Percentiles rank a stretch among this genome's conserved stretches.
These are phyloP conservation scores for Claviceps arundinis DNA, from an alignment of 2,329 filamentous ascomycete genomes.

Conservation along the genomic window DNA sequence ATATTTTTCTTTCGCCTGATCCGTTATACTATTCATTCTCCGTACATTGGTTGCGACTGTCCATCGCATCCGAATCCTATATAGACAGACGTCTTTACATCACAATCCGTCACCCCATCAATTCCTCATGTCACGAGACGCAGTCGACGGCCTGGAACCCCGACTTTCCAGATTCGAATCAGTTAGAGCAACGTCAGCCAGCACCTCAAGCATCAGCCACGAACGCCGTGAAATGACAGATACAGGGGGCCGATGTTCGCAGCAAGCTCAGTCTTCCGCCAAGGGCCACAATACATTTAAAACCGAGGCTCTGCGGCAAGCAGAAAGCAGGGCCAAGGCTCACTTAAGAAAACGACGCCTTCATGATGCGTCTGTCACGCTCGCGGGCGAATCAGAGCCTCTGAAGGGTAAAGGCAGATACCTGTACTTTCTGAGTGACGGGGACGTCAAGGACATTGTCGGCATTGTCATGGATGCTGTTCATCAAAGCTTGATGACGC, in stretches of 20 bases:
- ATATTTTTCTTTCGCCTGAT: not conserved
- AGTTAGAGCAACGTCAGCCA: not conserved
- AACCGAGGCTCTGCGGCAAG: constrained; percentile 1
- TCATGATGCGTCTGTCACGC: not conserved
- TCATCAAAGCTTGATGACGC: not conserved
- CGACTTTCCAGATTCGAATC: not conserved
- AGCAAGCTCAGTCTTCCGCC: not conserved
- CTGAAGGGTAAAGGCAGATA: not conserved
- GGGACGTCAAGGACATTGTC: constrained; percentile 6
- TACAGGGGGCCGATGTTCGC: not conserved
- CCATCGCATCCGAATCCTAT: not conserved
- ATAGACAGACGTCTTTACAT: not conserved
- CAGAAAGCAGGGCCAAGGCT: constrained; percentile 1
- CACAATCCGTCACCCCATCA: not conserved
- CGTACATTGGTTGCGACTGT: not conserved
- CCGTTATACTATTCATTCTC: not conserved
- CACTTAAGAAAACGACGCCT: constrained; percentile 3
- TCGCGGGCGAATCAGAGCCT: not conserved
- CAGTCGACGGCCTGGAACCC: not conserved
- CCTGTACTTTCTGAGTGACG: constrained; percentile 9
- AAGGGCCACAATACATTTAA: not conserved
- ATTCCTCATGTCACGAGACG: not conserved
- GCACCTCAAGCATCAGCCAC: not conserved
- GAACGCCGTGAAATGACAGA: not conserved
- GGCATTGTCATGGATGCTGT: constrained; percentile 3